phyloP scores from a whole-genome alignment of 441 rosid genomes.

The Jatropha multifida region DNA sequence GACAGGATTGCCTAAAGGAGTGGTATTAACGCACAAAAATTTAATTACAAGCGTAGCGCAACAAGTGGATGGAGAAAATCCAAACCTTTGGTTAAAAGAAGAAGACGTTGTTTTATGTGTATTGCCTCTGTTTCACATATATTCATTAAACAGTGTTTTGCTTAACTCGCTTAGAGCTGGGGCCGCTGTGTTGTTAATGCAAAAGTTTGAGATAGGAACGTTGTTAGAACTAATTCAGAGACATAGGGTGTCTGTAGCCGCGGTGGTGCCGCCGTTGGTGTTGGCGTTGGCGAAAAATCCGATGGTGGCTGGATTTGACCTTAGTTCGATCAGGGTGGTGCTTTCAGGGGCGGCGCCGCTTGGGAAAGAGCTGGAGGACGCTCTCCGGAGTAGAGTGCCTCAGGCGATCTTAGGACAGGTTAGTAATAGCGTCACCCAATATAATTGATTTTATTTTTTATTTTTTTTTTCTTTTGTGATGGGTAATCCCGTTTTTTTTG shows the following conservation, averaged over 20 bases:
- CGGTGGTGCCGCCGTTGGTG: conserved; percentile 88
- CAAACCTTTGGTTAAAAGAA: conserved; percentile 52
- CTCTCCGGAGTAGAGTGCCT: conserved; percentile 60
- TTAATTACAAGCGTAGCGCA: conserved; percentile 84
- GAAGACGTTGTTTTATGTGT: conserved; percentile 79
- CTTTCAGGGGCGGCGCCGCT: conserved; percentile 94
- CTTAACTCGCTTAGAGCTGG: conserved; percentile 71
- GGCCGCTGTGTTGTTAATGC: conserved; percentile 74
- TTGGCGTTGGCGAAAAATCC: conserved; percentile 80
- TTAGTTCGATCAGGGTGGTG: conserved; percentile 68
- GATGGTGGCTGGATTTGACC: conserved; percentile 55
- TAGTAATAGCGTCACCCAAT: neutral
- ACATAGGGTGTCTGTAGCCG: conserved; percentile 69
- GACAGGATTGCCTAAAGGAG: conserved; percentile 90
- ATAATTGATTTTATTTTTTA: no score
- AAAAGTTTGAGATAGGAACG: conserved; percentile 72
- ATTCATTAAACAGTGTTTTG: conserved; percentile 69
- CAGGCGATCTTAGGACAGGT: conserved; percentile 91
- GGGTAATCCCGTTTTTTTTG: no score
- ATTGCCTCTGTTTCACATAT: conserved; percentile 80
- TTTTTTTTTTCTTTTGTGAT: no score
- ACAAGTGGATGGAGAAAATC: conserved; percentile 92
- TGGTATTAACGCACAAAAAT: conserved; percentile 71
- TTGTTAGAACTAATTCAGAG: conserved; percentile 67
- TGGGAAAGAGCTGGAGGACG: conserved; percentile 84